A percentile compares a stretch with the other conserved stretches of the same genome.
Conservation (phyloP, 257 asterid species). For the Ballota nigra region DNA sequence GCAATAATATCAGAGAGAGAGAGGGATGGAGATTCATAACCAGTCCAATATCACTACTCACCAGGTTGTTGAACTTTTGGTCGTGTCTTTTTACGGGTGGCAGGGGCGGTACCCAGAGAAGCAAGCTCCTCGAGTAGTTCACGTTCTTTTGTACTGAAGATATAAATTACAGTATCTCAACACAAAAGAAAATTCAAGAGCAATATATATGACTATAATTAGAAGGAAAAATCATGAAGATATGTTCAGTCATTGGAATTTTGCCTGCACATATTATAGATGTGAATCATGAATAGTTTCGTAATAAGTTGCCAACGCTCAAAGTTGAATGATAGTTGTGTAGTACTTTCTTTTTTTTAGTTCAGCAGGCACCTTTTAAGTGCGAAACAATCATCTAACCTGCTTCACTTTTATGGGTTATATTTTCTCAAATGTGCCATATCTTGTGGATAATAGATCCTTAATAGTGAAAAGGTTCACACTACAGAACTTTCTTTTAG, state of each 20-base stretch:
- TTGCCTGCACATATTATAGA: background rate
- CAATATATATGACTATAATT: background rate
- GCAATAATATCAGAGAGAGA: background rate
- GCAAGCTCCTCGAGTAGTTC: conserved; percentile 89
- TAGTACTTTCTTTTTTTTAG: too few relatives aligned
- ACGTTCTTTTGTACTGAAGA: conserved; percentile 69
- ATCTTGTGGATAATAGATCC: background rate
- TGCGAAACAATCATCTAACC: background rate
- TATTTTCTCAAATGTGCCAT: background rate
- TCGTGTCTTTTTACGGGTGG: conserved; percentile 56
- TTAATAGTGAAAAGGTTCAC: background rate
- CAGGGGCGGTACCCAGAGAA: conserved; percentile 55
- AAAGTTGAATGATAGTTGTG: too few relatives aligned
- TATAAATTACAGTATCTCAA: conserved; percentile 18
- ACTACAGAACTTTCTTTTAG: too few relatives aligned
- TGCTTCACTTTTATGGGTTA: background rate
- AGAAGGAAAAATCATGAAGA: conserved; percentile 15
- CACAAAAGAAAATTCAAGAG: background rate
- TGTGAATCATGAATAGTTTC: background rate
- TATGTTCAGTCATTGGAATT: too few relatives aligned
- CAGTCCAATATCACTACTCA: conserved; percentile 30
- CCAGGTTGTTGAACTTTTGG: conserved; percentile 66
- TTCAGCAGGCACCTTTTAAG: too few relatives aligned
- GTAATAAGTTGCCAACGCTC: too few relatives aligned
- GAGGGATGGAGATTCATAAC: background rate